Evolutionary conservation across 2,329 filamentous ascomycete species (phyloP), one percentile per base, ranked within the genome.

Genomic region (Atkinsonella hypoxylon): DNA sequence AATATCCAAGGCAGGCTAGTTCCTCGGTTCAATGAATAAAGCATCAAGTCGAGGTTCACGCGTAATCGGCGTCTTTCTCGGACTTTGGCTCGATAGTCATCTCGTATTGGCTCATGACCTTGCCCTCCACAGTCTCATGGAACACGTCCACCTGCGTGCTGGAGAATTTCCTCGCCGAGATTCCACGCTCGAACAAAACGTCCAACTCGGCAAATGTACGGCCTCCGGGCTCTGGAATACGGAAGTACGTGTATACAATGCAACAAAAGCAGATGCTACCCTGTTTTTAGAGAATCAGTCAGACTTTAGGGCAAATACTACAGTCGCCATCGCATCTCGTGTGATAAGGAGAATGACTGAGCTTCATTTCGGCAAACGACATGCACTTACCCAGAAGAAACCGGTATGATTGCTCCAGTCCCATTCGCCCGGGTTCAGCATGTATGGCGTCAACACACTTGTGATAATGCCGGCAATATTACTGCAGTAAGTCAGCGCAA

Each of bases 391-490:
- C 86, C 89, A 89, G 73, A 94, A 94, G 70, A 95, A 94, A 30
- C 89, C 89, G 0, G 89, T 79, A 59, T 79, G 93, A 69, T 93
- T 93, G 54, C 80, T 76, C 89, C 89, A 95, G 67, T 94, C 73
- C 89, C 90, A 95, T 0, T 81, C 85, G 1, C 74, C 76, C 0
- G 89, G 88, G 69, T 95, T 95, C 41, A 95, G 76, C 89, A 95
- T 95, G 69, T 94, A 95, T 0, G 89, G 89, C 0, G 88, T 94
- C 40, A 95, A 68, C 4, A 95, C 84, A 47, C 81, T 83, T 62
- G 82, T 87, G 59, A 95, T 70, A 57, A 96, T 95, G 55, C 79
- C 84, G 42, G 90, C 85, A 47, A 95, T 71, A 61, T 93, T 90
- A 73, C 78, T 80, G 46, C 26, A 17, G 7, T 4, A n/a, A 11